Evolutionary conservation across 352 stramenopile genomes (phyloP), one percentile per base, ranked within the genome.

Genomic region (Aphanomyces cochlioides): DNA sequence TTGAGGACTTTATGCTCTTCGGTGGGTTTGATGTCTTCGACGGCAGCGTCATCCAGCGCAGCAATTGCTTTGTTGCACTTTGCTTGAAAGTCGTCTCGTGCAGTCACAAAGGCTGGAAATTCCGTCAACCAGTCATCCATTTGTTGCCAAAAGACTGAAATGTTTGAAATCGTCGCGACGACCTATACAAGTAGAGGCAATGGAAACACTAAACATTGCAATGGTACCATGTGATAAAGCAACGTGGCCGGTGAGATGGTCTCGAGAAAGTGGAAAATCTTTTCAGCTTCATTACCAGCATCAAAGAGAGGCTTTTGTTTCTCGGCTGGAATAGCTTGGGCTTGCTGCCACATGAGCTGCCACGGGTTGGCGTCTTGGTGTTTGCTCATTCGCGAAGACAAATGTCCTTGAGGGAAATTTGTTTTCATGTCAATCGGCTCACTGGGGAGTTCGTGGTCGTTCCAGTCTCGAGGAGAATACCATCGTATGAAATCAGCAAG

Each of bases 401-500:
- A 73, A 77, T 90, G 87, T 1, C 82, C 84, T 48, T 89, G 74
- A 3, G 76, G 66, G 79, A 77, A 91, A 88, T 81, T 63, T 45
- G 65, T 54, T 1, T 41, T 15, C n/a, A 17, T 36, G 81, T 67
- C 48, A 58, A 47, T 1, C 19, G 5, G 17, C 15, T 21, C 13
- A 28, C 66, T 38, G 3, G 78, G 67, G 50, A 70, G 67, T 4
- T 76, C 48, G 13, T 75, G 66, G 10, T 75, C 59, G 63, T 90
- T 80, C 84, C 84, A 94, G 69, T 94, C 87, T 39, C 90, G 90
- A 4, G 87, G 87, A 7, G 85, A 91, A 73, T 92, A 92, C 84
- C 84, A 92, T 1, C 85, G 85, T 47, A 94, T 88, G 38, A 94
- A 94, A 66, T 94, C 87, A 5, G 81, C 81, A 4, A 94, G 73